Evolutionary conservation across 2,329 filamentous ascomycete species (phyloP).

Genomic region (Fusarium luffae): DNA sequence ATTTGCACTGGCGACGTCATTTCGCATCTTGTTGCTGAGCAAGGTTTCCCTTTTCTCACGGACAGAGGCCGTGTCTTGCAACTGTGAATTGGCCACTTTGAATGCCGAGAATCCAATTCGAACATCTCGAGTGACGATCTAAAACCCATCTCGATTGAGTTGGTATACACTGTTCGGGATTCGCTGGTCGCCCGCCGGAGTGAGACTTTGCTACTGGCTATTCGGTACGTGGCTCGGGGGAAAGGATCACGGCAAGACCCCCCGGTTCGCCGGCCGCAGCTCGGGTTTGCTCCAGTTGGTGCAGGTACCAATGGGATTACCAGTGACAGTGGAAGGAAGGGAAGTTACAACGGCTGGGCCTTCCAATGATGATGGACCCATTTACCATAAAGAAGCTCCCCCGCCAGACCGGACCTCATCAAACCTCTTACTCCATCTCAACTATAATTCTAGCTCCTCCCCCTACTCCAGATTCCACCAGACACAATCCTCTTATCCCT

Average conservation of each 20-base stretch:
- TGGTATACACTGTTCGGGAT: slow-evolving; percentile 5
- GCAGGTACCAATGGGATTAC: slow-evolving; percentile 44
- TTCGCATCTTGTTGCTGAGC: not conserved
- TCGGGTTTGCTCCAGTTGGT: slow-evolving; percentile 38
- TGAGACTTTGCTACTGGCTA: slow-evolving; percentile 25
- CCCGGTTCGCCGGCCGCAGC: slow-evolving; percentile 46
- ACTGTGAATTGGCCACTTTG: slow-evolving; percentile 20
- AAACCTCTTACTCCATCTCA: slow-evolving; percentile 36
- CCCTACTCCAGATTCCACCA: slow-evolving; percentile 10
- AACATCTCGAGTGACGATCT: slow-evolving; percentile 27
- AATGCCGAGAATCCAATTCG: slow-evolving; percentile 26
- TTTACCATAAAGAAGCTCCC: slow-evolving; percentile 47
- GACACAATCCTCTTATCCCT: slow-evolving; percentile 11
- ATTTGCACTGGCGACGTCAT: slow-evolving; percentile 19
- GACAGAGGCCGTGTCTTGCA: slow-evolving; percentile 5
- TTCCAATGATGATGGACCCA: slow-evolving; percentile 41
- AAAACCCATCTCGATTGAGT: not conserved
- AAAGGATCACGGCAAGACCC: slow-evolving; percentile 46
- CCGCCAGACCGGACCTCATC: slow-evolving; percentile 40
- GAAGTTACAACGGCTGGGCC: slow-evolving; percentile 29
- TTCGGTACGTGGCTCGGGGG: slow-evolving; percentile 46
- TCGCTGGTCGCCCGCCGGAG: slow-evolving; percentile 17
- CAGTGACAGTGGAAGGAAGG: slow-evolving; percentile 19
- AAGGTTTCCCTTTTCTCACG: slow-evolving; percentile 13
- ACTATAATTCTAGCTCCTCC: slow-evolving; percentile 31